Evolutionary conservation across 441 rosid genomes (phyloP).

Genomic region (Isatis lusitanica): DNA sequence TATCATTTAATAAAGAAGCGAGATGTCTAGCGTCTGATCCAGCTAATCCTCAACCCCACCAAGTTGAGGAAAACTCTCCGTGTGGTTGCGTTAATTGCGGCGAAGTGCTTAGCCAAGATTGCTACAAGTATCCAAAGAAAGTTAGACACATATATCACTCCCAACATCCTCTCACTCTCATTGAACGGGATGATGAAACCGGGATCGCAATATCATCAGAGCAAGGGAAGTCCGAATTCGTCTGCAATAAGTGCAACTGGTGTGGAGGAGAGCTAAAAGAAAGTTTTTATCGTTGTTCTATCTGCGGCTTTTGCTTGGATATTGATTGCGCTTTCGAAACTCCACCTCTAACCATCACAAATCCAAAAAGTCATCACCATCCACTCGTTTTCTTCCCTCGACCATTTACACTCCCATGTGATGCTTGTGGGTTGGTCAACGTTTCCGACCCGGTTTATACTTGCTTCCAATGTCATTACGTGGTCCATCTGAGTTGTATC

Average conservation of each 20-base stretch:
- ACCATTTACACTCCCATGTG: background rate
- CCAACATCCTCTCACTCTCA: background rate
- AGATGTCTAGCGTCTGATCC: background rate
- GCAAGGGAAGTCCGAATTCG: background rate
- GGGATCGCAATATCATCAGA: background rate
- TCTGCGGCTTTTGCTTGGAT: background rate
- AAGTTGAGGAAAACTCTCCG: background rate
- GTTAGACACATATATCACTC: background rate
- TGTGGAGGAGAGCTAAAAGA: background rate
- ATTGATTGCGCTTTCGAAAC: background rate
- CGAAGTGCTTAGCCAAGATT: background rate
- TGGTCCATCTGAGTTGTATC: background rate
- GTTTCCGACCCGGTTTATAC: background rate
- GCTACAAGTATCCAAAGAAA: background rate
- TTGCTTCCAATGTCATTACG: background rate
- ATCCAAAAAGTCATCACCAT: background rate
- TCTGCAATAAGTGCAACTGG: background rate
- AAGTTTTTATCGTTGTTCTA: background rate
- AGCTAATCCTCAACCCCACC: background rate
- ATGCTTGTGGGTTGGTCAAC: background rate
- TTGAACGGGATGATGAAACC: background rate
- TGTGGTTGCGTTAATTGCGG: background rate
- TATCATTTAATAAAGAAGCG: background rate
- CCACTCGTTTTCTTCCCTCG: background rate
- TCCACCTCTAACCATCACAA: background rate